phyloP scores from a whole-genome alignment of 2,329 filamentous ascomycete species.

The Fusarium sp. region DNA sequence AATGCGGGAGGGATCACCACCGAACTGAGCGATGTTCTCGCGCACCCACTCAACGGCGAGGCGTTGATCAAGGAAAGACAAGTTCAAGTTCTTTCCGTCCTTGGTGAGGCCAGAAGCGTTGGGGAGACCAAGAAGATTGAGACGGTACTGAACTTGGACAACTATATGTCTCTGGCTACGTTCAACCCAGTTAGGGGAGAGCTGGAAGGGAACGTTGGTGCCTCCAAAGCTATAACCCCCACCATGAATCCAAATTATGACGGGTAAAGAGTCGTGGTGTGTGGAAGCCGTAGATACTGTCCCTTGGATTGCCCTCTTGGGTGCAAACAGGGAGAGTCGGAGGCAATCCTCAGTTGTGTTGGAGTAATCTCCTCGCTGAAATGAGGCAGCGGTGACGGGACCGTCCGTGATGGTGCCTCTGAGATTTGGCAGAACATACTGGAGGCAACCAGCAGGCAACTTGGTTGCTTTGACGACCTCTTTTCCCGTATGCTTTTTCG shows the following conservation, averaged over 20 bases:
- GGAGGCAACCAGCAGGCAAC: constrained; percentile 28
- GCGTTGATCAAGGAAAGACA: constrained; percentile 33
- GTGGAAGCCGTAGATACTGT: neutral
- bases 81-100: constrained; percentile 18
- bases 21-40: constrained; percentile 30
- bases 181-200: constrained; percentile 29
- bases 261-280: neutral
- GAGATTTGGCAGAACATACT: constrained; percentile 17
- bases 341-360: constrained; percentile 38
- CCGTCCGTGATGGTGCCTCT: constrained; percentile 12
- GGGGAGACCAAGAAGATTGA: constrained; percentile 28
- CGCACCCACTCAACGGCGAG: constrained; percentile 37
- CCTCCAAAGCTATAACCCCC: constrained; percentile 19
- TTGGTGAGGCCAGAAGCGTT: constrained; percentile 15
- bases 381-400: constrained; percentile 11
- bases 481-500: neutral
- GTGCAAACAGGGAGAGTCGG: constrained; percentile 26
- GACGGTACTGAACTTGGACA: constrained; percentile 30
- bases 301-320: neutral
- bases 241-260: constrained; percentile 31
- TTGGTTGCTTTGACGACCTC: neutral
- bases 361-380: constrained; percentile 26
- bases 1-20: constrained; percentile 31
- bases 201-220: constrained; percentile 26
- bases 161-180: constrained; percentile 33